Base-by-base conservation (phyloP, 768 basidiomycete species). In the Russula ochroleuca region DNA sequence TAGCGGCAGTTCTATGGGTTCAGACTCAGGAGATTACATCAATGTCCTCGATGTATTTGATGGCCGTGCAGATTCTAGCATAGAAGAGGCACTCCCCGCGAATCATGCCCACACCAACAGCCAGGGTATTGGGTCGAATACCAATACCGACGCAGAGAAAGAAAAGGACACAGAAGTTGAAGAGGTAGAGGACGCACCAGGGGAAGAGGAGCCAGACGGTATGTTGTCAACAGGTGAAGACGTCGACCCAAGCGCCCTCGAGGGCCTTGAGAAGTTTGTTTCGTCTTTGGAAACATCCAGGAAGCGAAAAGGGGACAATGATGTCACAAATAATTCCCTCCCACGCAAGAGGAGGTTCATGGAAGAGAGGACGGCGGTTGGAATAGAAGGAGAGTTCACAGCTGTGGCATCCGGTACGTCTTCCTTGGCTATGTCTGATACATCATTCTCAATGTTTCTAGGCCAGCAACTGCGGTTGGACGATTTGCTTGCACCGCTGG, bases 401-500 rank as follows among this genome's bases (percentile, higher is more conserved):
- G 53, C 66, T 23, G 59, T 52, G 25, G 47, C 57, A 37, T 57
- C 61, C 28, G 37, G 64, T 68, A 41, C 21, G 64, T 54, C 19
- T 54, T 5, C n/a, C n/a, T 1, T 14, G 3, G 40, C 31, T 31
- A 23, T 38, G 56, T 59, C 48, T 15, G n/a, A 21, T 43, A 14
- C 47, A 47, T 38, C 53, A 53, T 60, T 55, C 28, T 62, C n/a
- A 65, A 25, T 17, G 38, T 43, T 40, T 59, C 50, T 23, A 62
- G 87, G 84, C 80, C n/a, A 73, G 3, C 85, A 84, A 71, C 79
- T 93, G 6, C 78, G 80, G 35, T 72, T 92, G 9, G 85, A 89
- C 14, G 90, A 94, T 70, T 81, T 94, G 5, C 83, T 94, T 40
- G 84, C 84, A 2, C 88, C 90, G 0, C 82, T 92, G 4, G 81